Conservation (phyloP, 2,329 filamentous ascomycete species). For the Colletotrichum navitas region DNA sequence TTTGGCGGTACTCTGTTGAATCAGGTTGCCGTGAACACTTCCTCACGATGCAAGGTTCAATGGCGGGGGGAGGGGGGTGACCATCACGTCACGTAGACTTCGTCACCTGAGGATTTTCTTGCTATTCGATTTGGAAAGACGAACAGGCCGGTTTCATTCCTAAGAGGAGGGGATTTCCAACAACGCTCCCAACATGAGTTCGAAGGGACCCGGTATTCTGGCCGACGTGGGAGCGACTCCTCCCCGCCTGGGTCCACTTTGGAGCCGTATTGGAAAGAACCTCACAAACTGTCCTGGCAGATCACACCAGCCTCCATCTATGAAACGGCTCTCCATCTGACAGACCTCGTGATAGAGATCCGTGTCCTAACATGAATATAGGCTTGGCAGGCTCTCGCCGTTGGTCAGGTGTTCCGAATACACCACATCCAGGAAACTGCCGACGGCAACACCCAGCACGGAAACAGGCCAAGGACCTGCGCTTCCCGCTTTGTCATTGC, state of each 20-base stretch:
- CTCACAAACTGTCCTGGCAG: not conserved
- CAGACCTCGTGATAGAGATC: slow-evolving; percentile 47
- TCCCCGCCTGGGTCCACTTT: not conserved
- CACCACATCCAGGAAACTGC: slow-evolving; percentile 31
- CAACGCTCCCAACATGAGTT: not conserved
- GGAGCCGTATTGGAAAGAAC: not conserved
- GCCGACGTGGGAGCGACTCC: not conserved
- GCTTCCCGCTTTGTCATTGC: slow-evolving; percentile 45
- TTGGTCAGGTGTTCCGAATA: slow-evolving; percentile 49
- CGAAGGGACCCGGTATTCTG: not conserved
- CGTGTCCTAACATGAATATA: slow-evolving; percentile 49
- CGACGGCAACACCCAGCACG: not conserved
- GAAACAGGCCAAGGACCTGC: slow-evolving; percentile 29
- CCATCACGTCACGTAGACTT: no score
- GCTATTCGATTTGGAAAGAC: not conserved
- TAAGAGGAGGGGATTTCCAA: no score
- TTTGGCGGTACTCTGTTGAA: not conserved
- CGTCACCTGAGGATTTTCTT: no score
- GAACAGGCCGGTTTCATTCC: not conserved
- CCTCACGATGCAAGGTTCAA: slow-evolving; percentile 15
- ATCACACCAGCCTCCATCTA: not conserved
- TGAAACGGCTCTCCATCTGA: not conserved
- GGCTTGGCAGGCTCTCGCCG: slow-evolving; percentile 47
- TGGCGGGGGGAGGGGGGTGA: no score
- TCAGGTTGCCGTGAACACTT: not conserved